Conservation (phyloP, 768 basidiomycete species). For the Suillus discolor region DNA sequence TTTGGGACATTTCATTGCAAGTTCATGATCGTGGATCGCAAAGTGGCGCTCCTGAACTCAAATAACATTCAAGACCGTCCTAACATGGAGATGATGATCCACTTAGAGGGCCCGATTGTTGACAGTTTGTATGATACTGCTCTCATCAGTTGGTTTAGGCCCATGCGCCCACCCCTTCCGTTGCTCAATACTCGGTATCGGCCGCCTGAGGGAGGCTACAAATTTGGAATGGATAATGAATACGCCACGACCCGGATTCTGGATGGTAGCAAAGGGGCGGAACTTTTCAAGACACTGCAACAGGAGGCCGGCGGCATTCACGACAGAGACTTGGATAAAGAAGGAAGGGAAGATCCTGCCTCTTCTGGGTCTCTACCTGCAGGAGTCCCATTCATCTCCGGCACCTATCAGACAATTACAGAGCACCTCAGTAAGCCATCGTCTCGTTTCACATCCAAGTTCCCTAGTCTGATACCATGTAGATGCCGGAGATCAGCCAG, state of each 20-base stretch:
- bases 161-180: slow-evolving; percentile 48
- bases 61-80: slow-evolving; percentile 69
- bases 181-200: slow-evolving; percentile 36
- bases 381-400: slow-evolving; percentile 29
- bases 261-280: slow-evolving; percentile 27
- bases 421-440: slow-evolving; percentile 39
- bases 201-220: slow-evolving; percentile 38
- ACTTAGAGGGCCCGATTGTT: slow-evolving; percentile 72
- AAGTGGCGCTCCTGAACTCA: slow-evolving; percentile 61
- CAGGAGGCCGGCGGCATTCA: slow-evolving; percentile 15
- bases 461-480: slow-evolving; percentile 15
- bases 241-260: slow-evolving; percentile 31
- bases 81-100: slow-evolving; percentile 63
- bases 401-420: slow-evolving; percentile 39
- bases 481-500: slow-evolving; percentile 39
- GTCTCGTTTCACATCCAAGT: background rate
- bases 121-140: slow-evolving; percentile 71
- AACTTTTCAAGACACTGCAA: slow-evolving; percentile 24
- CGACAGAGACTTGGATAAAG: slow-evolving; percentile 8
- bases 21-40: slow-evolving; percentile 70
- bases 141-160: slow-evolving; percentile 60
- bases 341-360: background rate
- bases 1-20: slow-evolving; percentile 75
- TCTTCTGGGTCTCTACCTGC: background rate
- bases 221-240: slow-evolving; percentile 35